phyloP scores from a whole-genome alignment of 257 asterid genomes.

The Parsonsia alboflavescens region DNA sequence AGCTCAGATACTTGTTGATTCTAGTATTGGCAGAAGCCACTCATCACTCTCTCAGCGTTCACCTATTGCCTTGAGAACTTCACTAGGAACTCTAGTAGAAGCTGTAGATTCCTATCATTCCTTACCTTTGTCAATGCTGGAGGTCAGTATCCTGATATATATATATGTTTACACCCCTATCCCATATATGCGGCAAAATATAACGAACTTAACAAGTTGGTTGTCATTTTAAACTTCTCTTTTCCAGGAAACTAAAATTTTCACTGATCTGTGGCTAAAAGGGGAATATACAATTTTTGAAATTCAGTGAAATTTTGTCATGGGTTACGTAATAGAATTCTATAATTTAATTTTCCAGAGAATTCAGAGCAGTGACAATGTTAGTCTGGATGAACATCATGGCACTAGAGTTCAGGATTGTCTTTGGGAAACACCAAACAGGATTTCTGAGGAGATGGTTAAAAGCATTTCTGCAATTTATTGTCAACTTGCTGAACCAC shows the following conservation, averaged over 20 bases:
- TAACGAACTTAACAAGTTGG: too few relatives aligned
- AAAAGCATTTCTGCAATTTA: constrained; percentile 73
- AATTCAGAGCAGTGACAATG: constrained; percentile 32
- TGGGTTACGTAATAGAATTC: neutral
- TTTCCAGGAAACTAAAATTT: too few relatives aligned
- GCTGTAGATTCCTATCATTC: constrained; percentile 67
- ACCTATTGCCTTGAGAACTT: constrained; percentile 46
- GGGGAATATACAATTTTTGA: too few relatives aligned
- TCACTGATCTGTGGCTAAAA: too few relatives aligned
- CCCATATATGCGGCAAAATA: neutral
- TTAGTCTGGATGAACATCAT: constrained; percentile 29
- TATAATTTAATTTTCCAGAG: constrained; percentile 34
- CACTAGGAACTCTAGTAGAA: constrained; percentile 35
- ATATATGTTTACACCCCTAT: neutral
- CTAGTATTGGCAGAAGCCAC: constrained; percentile 58
- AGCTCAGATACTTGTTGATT: constrained; percentile 40
- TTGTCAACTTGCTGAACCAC: constrained; percentile 64
- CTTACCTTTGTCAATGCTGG: constrained; percentile 79
- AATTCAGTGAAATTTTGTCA: too few relatives aligned
- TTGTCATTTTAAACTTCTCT: too few relatives aligned
- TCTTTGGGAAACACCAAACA: constrained; percentile 46
- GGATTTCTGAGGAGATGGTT: constrained; percentile 84
- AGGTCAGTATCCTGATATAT: constrained; percentile 33
- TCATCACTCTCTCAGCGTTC: constrained; percentile 77
- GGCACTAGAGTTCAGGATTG: constrained; percentile 29